phyloP scores from a whole-genome alignment of 2,329 filamentous ascomycete species.

The Trichoderma koningii region DNA sequence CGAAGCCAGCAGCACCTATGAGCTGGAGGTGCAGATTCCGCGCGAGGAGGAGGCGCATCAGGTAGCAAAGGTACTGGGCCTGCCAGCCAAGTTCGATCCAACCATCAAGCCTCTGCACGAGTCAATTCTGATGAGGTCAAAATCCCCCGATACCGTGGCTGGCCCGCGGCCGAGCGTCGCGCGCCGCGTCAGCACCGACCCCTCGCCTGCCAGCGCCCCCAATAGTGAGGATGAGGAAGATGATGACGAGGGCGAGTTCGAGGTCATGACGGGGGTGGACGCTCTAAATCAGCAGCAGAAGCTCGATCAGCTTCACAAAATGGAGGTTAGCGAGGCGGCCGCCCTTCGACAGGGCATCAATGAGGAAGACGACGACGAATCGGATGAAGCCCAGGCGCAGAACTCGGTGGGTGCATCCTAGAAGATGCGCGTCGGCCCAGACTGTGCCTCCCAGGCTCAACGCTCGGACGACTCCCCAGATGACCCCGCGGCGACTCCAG shows the following conservation, averaged over 20 bases:
- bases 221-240: constrained; percentile 47
- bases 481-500: not conserved
- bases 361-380: constrained; percentile 45
- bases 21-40: constrained; percentile 57
- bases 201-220: constrained; percentile 39
- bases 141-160: constrained; percentile 31
- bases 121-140: constrained; percentile 21
- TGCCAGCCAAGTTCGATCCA: constrained; percentile 64
- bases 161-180: constrained; percentile 28
- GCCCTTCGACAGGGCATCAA: constrained; percentile 49
- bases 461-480: not conserved
- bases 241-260: constrained; percentile 47
- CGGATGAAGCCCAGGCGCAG: constrained; percentile 35
- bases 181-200: constrained; percentile 31
- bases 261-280: constrained; percentile 49
- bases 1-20: constrained; percentile 54
- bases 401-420: constrained; percentile 38
- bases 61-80: constrained; percentile 63
- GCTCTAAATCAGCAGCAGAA: constrained; percentile 52
- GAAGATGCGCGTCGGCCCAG: constrained; percentile 33
- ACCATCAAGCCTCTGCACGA: constrained; percentile 60
- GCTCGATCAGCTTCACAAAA: constrained; percentile 56
- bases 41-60: constrained; percentile 65
- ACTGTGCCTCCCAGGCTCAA: not conserved
- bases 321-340: constrained; percentile 61